Percentiles rank a stretch among this genome's conserved stretches.
Evolutionary conservation across 306 rosid species (phyloP).

Genomic region (Vigna reflexopilosa): DNA sequence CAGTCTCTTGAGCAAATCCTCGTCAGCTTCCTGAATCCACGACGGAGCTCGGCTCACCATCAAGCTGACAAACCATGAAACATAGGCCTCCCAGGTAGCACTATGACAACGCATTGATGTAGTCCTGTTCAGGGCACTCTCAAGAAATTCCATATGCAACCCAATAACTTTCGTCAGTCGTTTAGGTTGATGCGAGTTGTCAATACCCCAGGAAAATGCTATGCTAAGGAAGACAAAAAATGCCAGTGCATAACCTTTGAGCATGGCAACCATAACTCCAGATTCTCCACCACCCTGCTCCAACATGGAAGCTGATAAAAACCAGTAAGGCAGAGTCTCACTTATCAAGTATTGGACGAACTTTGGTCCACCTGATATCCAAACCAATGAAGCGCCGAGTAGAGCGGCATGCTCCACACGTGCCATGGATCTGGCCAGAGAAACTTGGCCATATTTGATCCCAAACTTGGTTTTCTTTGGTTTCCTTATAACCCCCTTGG

Average conservation of each 20-base stretch:
- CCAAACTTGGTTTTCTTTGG: constrained; percentile 70
- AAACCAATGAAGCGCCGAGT: constrained; percentile 83
- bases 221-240: constrained; percentile 64
- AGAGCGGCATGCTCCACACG: constrained; percentile 84
- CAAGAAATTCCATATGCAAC: constrained; percentile 75
- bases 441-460: constrained; percentile 70
- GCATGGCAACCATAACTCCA: constrained; percentile 69
- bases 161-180: constrained; percentile 65
- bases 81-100: constrained; percentile 80
- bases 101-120: constrained; percentile 63
- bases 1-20: constrained; percentile 69
- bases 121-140: constrained; percentile 64
- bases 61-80: constrained; percentile 73
- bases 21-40: constrained; percentile 73
- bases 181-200: constrained; percentile 55
- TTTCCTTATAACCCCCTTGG: constrained; percentile 60
- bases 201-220: constrained; percentile 86
- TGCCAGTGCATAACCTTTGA: constrained; percentile 85
- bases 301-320: constrained; percentile 59
- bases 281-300: constrained; percentile 64
- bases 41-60: constrained; percentile 67
- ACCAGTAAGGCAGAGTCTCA: constrained; percentile 88
- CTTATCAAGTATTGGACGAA: constrained; percentile 72
- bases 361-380: constrained; percentile 84
- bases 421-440: constrained; percentile 72